Evolutionary conservation across 108 stramenopile genomes (phyloP), one percentile per base, ranked within the genome.

Genomic region (Discostella pseudostelligera): DNA sequence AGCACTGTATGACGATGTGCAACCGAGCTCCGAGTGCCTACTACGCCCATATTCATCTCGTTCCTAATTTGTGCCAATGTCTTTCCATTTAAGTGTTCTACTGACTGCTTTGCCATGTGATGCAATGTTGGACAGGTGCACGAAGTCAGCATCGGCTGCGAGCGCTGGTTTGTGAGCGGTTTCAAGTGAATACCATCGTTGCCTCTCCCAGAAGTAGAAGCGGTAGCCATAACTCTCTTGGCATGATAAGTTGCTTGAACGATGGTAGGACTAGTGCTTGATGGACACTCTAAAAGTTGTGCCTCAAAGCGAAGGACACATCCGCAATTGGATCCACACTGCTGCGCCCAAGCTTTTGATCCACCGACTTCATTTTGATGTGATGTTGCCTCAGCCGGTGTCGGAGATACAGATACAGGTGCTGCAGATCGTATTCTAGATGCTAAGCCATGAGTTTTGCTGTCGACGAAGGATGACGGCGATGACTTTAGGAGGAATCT

Each of bases 301-400:
- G 83, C 45, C 58, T 92, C 90, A 46, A 92, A 86, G 39, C 90
- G 83, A 11, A 92, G 59, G 8, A 88, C 74, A 60, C 90, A 92
- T 12, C 87, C 90, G 65, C 90, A 92, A 46, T 73, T 80, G 9
- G 84, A 81, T 21, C 84, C 85, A 59, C 90, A 92, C 57, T 87
- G 86, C 56, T 92, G 90, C 16, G 87, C 90, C 83, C 81, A 88
- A n/a, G 82, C 78, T 54, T 72, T 75, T 43, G 29, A 64, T 12
- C 55, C 28, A 8, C n/a, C 47, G 37, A 19, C 19, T 13, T 21
- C 20, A 29, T 29, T 16, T 24, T 24, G 26, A 26, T 4, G 21
- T 37, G 42, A 25, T 50, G 62, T 26, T 32, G 32, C 32, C 26
- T 5, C 51, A 3, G 1, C 59, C 40, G 59, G 16, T 1, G 59